Evolutionary conservation across 2,329 filamentous ascomycete species (phyloP).

Genomic region (Colletotrichum trifolii): DNA sequence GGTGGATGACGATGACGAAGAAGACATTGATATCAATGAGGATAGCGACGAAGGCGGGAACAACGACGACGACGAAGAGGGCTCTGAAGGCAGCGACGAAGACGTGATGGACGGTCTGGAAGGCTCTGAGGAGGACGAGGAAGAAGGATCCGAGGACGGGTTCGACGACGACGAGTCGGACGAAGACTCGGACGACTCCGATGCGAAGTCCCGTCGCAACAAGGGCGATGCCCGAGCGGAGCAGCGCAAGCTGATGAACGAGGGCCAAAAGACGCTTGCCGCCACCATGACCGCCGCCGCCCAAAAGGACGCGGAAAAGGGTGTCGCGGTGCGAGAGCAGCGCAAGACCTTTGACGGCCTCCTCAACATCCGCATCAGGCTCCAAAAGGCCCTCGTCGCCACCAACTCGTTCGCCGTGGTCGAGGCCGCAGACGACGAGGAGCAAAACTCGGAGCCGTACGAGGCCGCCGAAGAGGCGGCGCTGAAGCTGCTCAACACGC

Average conservation of each 20-base stretch:
- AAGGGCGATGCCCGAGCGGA: conserved; percentile 59
- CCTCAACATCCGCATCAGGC: conserved; percentile 88
- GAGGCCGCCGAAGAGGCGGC: conserved; percentile 87
- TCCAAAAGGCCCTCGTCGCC: conserved; percentile 90
- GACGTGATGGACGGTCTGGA: conserved; percentile 40
- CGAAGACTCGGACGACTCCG: conserved; percentile 38
- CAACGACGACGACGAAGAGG: conserved; percentile 49
- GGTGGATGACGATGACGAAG: conserved; percentile 52
- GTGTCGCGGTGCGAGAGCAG: conserved; percentile 86
- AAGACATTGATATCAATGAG: conserved; percentile 51
- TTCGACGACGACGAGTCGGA: conserved; percentile 46
- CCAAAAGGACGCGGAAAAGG: conserved; percentile 85
- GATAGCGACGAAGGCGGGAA: conserved; percentile 46
- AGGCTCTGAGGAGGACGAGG: conserved; percentile 42
- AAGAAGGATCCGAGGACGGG: conserved; percentile 48
- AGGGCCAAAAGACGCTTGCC: conserved; percentile 74
- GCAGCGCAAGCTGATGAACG: conserved; percentile 73
- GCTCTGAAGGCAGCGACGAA: conserved; percentile 42
- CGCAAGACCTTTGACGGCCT: conserved; percentile 87
- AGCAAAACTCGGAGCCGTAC: conserved; percentile 64
- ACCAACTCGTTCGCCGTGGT: conserved; percentile 76
- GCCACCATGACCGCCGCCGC: conserved; percentile 71
- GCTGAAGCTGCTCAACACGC: conserved; percentile 83
- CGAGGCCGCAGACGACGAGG: conserved; percentile 51
- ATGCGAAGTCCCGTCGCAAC: conserved; percentile 20